A percentile compares a stretch with the other conserved stretches of the same genome.
phyloP scores from a whole-genome alignment of 192 early-diverging fungal genomes.

The Coemansia sp. region DNA sequence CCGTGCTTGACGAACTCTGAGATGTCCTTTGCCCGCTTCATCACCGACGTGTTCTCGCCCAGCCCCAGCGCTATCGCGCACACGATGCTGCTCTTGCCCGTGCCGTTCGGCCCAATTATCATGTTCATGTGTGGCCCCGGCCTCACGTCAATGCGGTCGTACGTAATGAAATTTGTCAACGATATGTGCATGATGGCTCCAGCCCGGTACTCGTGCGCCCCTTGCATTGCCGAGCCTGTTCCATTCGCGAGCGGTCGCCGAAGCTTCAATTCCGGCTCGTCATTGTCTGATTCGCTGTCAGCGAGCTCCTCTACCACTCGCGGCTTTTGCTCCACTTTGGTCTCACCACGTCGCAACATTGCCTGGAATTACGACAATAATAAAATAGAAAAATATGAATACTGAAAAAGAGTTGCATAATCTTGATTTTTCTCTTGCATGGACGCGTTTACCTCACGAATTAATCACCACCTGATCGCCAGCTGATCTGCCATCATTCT shows the following conservation, averaged over 20 bases:
- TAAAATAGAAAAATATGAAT: neutral
- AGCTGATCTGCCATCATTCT: too few relatives aligned
- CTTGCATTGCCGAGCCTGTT: neutral
- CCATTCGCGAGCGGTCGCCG: neutral
- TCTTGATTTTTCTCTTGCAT: too few relatives aligned
- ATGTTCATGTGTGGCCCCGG: conserved; percentile 97
- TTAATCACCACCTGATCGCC: too few relatives aligned
- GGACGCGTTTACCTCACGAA: too few relatives aligned
- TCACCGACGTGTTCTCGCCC: conserved; percentile 70
- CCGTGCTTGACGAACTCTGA: conserved; percentile 94
- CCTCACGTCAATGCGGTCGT: conserved; percentile 76
- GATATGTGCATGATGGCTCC: conserved; percentile 44
- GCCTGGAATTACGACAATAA: neutral
- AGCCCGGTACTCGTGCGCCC: conserved; percentile 9
- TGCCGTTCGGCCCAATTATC: conserved; percentile 97
- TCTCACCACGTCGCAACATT: neutral
- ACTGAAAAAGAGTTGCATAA: neutral
- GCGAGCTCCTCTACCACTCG: neutral
- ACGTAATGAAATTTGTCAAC: conserved; percentile 88
- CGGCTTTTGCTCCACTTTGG: neutral
- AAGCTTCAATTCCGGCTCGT: neutral
- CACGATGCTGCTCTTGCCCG: conserved; percentile 94
- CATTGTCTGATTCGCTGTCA: neutral
- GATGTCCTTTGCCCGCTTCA: conserved; percentile 87
- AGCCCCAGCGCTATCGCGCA: conserved; percentile 96